Conservation (phyloP, 495 filamentous ascomycete genomes). For the Sabuloglossum arenarium region DNA sequence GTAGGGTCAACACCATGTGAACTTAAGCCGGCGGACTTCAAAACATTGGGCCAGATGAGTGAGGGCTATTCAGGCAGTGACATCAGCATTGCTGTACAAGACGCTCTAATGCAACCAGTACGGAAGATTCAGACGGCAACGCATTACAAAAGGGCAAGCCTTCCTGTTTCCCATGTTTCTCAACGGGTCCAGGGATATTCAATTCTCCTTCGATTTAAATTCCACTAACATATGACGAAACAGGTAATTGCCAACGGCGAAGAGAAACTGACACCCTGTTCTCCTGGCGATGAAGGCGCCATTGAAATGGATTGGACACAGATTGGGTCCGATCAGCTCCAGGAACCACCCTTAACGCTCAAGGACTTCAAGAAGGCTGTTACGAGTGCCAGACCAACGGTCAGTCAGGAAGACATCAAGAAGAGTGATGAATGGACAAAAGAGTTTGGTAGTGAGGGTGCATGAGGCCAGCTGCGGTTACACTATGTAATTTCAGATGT, state of each 20-base stretch:
- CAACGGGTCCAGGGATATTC: neutral
- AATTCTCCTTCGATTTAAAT: too few species aligned
- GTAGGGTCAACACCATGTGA: conserved; percentile 83
- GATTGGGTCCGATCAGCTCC: conserved; percentile 57
- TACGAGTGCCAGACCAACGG: conserved; percentile 68
- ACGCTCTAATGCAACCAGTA: conserved; percentile 94
- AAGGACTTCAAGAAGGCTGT: conserved; percentile 94
- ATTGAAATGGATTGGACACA: conserved; percentile 87
- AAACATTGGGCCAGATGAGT: conserved; percentile 53
- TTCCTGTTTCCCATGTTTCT: neutral
- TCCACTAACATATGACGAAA: neutral
- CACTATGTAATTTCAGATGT: neutral
- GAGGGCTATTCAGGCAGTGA: conserved; percentile 93
- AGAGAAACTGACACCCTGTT: conserved; percentile 77
- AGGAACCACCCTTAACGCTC: conserved; percentile 66
- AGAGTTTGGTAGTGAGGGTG: conserved; percentile 92
- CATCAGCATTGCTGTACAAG: conserved; percentile 90
- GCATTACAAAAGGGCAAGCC: conserved; percentile 79
- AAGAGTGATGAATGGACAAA: conserved; percentile 83
- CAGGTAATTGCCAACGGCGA: conserved; percentile 52
- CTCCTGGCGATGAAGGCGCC: conserved; percentile 68
- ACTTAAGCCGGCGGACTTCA: conserved; percentile 56
- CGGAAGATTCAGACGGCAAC: conserved; percentile 95
- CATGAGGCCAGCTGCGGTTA: conserved; percentile 14
- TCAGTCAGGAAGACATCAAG: conserved; percentile 63